Conservation (phyloP, 2,329 filamentous ascomycete genomes). For the Cercospora brassicicola region DNA sequence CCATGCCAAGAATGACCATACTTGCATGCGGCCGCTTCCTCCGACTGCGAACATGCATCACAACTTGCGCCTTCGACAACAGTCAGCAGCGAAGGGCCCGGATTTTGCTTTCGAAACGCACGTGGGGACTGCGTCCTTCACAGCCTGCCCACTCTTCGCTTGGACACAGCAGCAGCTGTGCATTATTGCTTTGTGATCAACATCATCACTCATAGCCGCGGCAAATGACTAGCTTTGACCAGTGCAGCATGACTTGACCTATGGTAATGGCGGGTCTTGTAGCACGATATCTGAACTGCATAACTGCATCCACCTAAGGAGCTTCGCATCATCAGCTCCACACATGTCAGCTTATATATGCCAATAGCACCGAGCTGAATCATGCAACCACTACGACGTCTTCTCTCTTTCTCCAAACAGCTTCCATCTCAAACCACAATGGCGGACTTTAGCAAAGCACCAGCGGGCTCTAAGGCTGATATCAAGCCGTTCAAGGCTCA, state of each 20-base stretch:
- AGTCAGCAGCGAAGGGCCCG: not conserved
- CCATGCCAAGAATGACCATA: not conserved
- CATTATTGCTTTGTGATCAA: not conserved
- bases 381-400: conserved; percentile 24
- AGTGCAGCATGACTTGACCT: not conserved
- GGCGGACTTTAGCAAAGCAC: conserved; percentile 35
- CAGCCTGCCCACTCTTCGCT: not conserved
- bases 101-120: not conserved
- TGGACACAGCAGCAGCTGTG: not conserved
- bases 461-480: conserved; percentile 40
- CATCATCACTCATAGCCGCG: not conserved
- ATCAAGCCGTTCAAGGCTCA: conserved; percentile 47
- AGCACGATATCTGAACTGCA: not conserved
- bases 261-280: not conserved
- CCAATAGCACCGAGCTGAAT: not conserved
- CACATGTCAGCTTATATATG: conserved; percentile 1
- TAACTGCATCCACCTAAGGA: not conserved
- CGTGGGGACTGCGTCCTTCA: not conserved
- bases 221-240: not conserved
- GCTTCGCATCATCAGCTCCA: conserved; percentile 4
- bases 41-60: not conserved
- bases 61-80: not conserved
- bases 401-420: conserved; percentile 22
- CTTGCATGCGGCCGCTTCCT: not conserved
- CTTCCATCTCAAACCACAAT: conserved; percentile 11